Evolutionary conservation across 768 basidiomycete genomes (phyloP).

Genomic region (Mycena galericulata): DNA sequence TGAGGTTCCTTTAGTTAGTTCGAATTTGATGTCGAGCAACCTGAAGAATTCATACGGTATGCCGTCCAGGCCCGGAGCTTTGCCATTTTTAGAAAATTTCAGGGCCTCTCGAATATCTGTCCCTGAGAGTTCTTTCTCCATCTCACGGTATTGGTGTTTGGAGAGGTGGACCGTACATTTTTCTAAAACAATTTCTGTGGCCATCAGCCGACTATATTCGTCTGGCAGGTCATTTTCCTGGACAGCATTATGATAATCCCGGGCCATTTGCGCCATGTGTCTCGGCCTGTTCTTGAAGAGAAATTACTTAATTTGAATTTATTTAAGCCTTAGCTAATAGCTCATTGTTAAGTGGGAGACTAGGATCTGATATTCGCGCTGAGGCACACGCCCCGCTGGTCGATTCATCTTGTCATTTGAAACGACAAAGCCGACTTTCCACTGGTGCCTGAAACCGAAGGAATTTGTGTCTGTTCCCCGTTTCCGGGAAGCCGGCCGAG

Average conservation of each 20-base stretch:
- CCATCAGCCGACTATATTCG: neutral
- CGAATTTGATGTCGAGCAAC: conserved; percentile 5
- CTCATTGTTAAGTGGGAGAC: too few species aligned
- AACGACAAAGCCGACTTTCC: too few species aligned
- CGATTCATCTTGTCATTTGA: too few species aligned
- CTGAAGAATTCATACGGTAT: conserved; percentile 9
- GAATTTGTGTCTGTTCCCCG: too few species aligned
- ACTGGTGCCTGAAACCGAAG: too few species aligned
- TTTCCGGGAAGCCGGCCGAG: too few species aligned
- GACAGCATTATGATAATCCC: too few species aligned
- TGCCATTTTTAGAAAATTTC: conserved; percentile 2
- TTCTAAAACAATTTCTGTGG: neutral
- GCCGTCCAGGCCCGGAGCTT: neutral
- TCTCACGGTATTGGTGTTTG: neutral
- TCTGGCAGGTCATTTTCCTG: neutral
- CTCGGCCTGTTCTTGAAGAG: neutral
- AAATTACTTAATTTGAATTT: too few species aligned
- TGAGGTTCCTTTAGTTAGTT: neutral
- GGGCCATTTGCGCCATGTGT: neutral
- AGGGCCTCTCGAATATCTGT: neutral
- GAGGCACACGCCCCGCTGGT: too few species aligned
- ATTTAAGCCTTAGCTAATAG: too few species aligned
- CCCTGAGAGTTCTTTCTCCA: neutral
- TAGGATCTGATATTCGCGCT: too few species aligned
- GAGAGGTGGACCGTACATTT: neutral